Conservation (phyloP, 495 filamentous ascomycete genomes). For the Tuber aestivum region DNA sequence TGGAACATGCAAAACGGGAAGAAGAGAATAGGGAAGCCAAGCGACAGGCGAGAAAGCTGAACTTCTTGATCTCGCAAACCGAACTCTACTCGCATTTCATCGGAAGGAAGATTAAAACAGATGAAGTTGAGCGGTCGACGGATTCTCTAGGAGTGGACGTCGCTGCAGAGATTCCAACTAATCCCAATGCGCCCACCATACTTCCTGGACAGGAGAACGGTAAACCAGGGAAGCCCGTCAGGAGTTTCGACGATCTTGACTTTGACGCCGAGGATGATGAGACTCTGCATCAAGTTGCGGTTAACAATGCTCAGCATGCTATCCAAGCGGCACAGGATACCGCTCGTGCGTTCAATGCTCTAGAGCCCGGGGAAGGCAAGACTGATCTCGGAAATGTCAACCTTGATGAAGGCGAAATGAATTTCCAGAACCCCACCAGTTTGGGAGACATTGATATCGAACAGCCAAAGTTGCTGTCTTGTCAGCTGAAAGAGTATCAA, state of each 20-base stretch:
- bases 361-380: slow-evolving; percentile 52
- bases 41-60: slow-evolving; percentile 94
- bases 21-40: slow-evolving; percentile 96
- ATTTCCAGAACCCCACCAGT: slow-evolving; percentile 97
- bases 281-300: slow-evolving; percentile 69
- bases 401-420: slow-evolving; percentile 85
- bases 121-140: slow-evolving; percentile 82
- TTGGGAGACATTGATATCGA: slow-evolving; percentile 88
- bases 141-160: slow-evolving; percentile 65
- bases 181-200: slow-evolving; percentile 10
- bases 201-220: slow-evolving; percentile 45
- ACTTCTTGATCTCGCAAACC: slow-evolving; percentile 98
- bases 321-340: slow-evolving; percentile 91
- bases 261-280: slow-evolving; percentile 95
- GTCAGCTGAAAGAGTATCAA: slow-evolving; percentile 95
- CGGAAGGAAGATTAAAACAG: slow-evolving; percentile 96
- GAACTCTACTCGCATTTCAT: slow-evolving; percentile 99
- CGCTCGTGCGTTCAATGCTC: slow-evolving; percentile 83
- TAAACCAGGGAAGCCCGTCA: slow-evolving; percentile 56
- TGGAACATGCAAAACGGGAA: slow-evolving; percentile 91
- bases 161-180: slow-evolving; percentile 45
- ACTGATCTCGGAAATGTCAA: slow-evolving; percentile 46
- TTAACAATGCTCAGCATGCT: slow-evolving; percentile 93
- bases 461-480: slow-evolving; percentile 89
- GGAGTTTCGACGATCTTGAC: slow-evolving; percentile 86